These are phyloP conservation scores for Pharus latifolius DNA, from an alignment of 176 grass and related monocot genomes.

Conservation along the genomic window DNA sequence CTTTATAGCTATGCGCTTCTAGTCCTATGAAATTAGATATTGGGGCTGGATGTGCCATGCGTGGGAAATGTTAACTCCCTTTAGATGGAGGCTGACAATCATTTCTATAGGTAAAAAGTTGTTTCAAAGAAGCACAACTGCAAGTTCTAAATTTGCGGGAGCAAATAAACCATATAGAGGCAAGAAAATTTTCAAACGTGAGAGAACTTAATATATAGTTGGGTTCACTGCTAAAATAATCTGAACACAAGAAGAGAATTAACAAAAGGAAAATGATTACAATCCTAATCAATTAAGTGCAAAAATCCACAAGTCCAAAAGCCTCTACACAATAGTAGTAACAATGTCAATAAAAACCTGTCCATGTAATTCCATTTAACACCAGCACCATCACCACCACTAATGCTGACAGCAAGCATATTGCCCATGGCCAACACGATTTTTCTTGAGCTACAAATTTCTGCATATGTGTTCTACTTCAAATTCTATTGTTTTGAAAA, in stretches of 20 bases:
- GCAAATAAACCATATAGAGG: neutral
- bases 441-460: neutral
- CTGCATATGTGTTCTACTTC: neutral
- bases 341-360: neutral
- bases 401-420: neutral
- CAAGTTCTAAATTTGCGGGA: neutral
- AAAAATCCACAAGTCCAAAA: neutral
- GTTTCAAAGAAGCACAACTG: neutral
- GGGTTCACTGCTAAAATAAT: neutral
- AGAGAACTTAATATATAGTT: neutral
- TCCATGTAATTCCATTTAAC: neutral
- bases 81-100: neutral
- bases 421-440: neutral
- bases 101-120: neutral
- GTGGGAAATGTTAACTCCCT: neutral
- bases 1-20: neutral
- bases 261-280: neutral
- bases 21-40: neutral
- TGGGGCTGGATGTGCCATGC: neutral
- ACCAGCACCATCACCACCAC: neutral
- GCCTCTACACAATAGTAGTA: neutral
- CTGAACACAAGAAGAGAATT: neutral
- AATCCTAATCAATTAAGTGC: neutral
- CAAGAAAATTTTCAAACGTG: neutral
- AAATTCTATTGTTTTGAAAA: neutral